Evolutionary conservation across 2,329 filamentous ascomycete species (phyloP).

Genomic region (Aspergillus ochraceoroseus): DNA sequence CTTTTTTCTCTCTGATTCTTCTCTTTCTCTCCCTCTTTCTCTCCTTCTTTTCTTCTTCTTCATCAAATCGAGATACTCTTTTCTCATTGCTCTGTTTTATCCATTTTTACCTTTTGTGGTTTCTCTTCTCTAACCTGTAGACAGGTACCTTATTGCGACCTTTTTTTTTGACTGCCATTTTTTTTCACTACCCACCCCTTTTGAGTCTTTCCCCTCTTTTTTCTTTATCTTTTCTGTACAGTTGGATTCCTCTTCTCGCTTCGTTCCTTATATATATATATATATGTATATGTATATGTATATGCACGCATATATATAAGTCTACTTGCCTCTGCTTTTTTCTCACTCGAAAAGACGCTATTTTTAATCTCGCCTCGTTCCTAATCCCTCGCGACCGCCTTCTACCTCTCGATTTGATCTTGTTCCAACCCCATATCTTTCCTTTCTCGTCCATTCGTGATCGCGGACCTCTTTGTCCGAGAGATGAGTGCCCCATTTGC

Average conservation of each 20-base stretch:
- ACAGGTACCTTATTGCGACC: conserved; percentile 5
- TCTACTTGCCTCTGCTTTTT: not conserved
- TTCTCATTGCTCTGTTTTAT: conserved; percentile 7
- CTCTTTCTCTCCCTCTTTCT: conserved; percentile 10
- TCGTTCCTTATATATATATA: conserved; percentile 5
- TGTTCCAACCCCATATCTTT: not conserved
- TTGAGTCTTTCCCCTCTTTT: conserved; percentile 12
- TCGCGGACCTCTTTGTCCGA: conserved; percentile 29
- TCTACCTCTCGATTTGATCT: no score
- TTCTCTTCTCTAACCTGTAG: conserved; percentile 9
- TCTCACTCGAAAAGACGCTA: conserved; percentile 1
- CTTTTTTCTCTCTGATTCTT: conserved; percentile 5
- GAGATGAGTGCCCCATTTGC: conserved; percentile 33
- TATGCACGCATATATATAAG: no score
- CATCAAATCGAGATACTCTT: no score
- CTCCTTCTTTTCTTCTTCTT: conserved; percentile 6
- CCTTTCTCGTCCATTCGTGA: conserved; percentile 7
- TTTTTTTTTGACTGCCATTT: conserved; percentile 7
- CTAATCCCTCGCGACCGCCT: not conserved
- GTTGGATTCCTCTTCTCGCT: no score
- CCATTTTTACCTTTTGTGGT: not conserved
- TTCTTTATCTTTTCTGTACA: conserved; percentile 6
- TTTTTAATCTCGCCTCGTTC: not conserved
- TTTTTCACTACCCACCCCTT: conserved; percentile 3
- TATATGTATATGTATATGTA: no score